Evolutionary conservation across 73 alveolate species (phyloP), one percentile per base, ranked within the genome.

Genomic region (Uronychia binucleata): DNA sequence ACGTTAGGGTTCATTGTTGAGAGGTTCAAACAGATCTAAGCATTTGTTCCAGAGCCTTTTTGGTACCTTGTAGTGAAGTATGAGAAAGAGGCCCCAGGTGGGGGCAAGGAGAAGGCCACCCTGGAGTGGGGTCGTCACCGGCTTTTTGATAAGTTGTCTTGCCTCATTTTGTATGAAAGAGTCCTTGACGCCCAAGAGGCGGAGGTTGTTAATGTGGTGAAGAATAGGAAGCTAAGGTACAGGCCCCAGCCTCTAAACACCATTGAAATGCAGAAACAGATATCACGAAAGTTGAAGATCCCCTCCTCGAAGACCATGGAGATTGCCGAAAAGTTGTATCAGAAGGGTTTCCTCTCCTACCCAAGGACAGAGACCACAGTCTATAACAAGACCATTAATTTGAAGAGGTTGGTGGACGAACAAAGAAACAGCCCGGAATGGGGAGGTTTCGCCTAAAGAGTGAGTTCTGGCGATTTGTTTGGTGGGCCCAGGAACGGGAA

Each of bases 291-390:
- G 80, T 88, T 97, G 28, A 95, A 90, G 77, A 96, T 96, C 31
- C 88, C 94, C 28, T 89, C 99, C 46, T 95, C 93, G 58, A 94
- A 89, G 46, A 91, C 97, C 30, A 97, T 97, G 99, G 96, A 91
- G 77, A 77, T 97, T 11, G 99, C 99, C n/a, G 99, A 98, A 87
- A 92, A 91, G 86, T 94, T 98, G 46, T 98, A 98, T 91, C 85
- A 97, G 59, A 94, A 88, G 77, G 99, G 99, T 26, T 89, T 90
- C 85, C 92, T 98, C 79, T 90, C 98, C 83, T 98, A 98, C 86
- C 99, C 99, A 13, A 95, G 99, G 87, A 98, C 99, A 0, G 99
- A 98, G 92, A 98, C 99, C 8, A 78, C 75, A 97, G 98, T 80
- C 89, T 85, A 79, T 95, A 80, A 90, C 93, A 95, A 87, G 75